These are phyloP conservation scores for Lipomyces starkeyi DNA, from an alignment of 805 yeast species.

Conservation along the genomic window DNA sequence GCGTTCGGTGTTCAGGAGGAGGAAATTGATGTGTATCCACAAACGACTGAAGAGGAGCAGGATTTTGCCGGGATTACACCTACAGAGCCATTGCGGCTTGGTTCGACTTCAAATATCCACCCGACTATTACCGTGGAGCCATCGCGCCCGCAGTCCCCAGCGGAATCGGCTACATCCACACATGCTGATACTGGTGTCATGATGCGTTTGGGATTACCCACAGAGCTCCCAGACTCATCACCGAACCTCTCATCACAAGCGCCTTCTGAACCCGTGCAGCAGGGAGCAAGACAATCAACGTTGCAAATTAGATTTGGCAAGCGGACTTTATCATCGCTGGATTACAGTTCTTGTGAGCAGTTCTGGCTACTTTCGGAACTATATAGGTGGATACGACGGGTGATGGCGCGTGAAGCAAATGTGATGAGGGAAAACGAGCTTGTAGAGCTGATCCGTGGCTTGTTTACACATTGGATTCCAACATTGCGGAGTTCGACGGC, in stretches of 20 bases:
- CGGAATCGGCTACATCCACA: conserved; percentile 31
- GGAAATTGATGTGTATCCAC: neutral
- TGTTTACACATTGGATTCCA: conserved; percentile 42
- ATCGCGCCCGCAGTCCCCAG: conserved; percentile 19
- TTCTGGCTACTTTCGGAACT: conserved; percentile 32
- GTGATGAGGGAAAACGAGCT: conserved; percentile 34
- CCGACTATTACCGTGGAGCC: neutral
- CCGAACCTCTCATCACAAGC: conserved; percentile 1
- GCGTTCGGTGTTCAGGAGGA: neutral
- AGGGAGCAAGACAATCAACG: neutral
- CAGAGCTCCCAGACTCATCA: conserved; percentile 2
- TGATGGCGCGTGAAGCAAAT: conserved; percentile 32
- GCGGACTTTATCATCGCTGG: neutral
- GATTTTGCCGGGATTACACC: neutral
- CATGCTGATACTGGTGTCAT: conserved; percentile 24
- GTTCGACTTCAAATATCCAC: neutral
- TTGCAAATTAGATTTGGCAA: neutral
- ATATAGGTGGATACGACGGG: conserved; percentile 19
- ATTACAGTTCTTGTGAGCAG: neutral
- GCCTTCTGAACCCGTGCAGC: neutral
- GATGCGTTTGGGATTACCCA: conserved; percentile 22
- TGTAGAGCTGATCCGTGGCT: conserved; percentile 34
- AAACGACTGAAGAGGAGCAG: neutral
- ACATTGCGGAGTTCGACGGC: conserved; percentile 44
- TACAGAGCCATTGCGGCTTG: conserved; percentile 8